Evolutionary conservation across 164 flowering plant species (phyloP), one percentile per base, ranked within the genome.

Genomic region (Sextonia rubra): DNA sequence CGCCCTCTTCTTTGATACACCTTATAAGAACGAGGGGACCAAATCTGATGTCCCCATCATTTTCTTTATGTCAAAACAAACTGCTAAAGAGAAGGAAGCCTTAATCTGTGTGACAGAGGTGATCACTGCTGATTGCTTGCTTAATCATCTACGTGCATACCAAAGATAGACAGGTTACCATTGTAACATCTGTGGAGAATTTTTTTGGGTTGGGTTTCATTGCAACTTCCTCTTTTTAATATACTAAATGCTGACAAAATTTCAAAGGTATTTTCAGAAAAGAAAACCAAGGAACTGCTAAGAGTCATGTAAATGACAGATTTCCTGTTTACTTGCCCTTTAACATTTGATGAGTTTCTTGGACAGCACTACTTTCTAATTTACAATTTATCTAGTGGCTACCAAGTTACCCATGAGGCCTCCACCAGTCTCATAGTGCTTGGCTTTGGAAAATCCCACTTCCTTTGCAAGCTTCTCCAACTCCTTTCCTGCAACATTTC

Each of bases 361-460:
- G 58, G 17, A 20, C 14, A 3, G 18, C 58, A 3, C 58, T 52
- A 52, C n/a, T 52, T 52, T 15, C 17, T 52, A 15, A 20, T 17
- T 52, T 15, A 52, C 58, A 52, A 27, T 22, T 78, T 85, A 91
- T n/a, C 86, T 82, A 3, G 81, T 87, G 55, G 92, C 96, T 20
- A 94, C 96, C 56, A 94, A 79, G 79, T 81, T 89, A 7, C 99
- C 99, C 96, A 91, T 88, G 67, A 91, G 85, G 73, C 97, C 96
- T 76, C 89, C 93, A 74, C 86, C 85, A 71, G 90, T 82, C 82
- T 90, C 94, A 67, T 83, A 90, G 80, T 86, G 88, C 70, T 77
- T 88, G 73, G 89, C 94, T 32, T 44, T 66, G n/a, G 90, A 85
- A 84, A 92, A 94, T 65, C 98, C 97, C n/a, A 78, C 82, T 69